Evolutionary conservation across 805 yeast species (phyloP), one percentile per base, ranked within the genome.

Genomic region (Metschnikowia gelsemii): DNA sequence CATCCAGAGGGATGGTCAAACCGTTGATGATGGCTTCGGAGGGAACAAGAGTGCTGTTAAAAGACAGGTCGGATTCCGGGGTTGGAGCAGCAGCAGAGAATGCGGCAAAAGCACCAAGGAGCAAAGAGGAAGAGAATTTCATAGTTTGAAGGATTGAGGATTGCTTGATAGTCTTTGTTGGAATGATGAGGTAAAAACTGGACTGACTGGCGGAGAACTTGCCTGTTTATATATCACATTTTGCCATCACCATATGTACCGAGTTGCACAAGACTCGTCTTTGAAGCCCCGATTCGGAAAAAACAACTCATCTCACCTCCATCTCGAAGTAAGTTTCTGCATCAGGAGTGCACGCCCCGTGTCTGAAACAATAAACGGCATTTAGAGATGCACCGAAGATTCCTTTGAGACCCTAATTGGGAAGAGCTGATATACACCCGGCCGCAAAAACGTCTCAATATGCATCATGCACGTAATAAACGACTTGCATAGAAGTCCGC

Each of bases 21-120:
- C 40, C 39, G 19, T 43, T 46, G 29, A 47, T 30, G 21, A 49
- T 37, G 14, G 53, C 51, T 28, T 49, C 53, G 2, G 27, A 12
- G 4, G 53, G 51, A 18, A 49, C 31, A 12, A 22, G 32, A 14
- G 42, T 30, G 16, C 32, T 32, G 12, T 21, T 16, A 22, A 21
- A 21, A 5, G 41, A 9, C 32, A 13, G 29, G 27, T 18, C 4
- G 31, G 37, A 18, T n/a, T 25, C 29, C 5, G 30, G 28, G 14
- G 36, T 12, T 22, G 52, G 48, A 13, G 51, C 47, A 12, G 42
- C 33, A 24, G 40, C 33, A 14, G 37, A 31, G 27, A 42, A 22
- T 8, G 47, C 29, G 23, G 46, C 33, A 28, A 40, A 16, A 14
- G 50, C 32, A 17, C 43, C 42, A 32, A 46, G 37, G 16, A 35